A percentile compares a stretch with the other conserved stretches of the same genome.
phyloP scores from a whole-genome alignment of 2,329 filamentous ascomycete species.

The Venturia oleaginea region DNA sequence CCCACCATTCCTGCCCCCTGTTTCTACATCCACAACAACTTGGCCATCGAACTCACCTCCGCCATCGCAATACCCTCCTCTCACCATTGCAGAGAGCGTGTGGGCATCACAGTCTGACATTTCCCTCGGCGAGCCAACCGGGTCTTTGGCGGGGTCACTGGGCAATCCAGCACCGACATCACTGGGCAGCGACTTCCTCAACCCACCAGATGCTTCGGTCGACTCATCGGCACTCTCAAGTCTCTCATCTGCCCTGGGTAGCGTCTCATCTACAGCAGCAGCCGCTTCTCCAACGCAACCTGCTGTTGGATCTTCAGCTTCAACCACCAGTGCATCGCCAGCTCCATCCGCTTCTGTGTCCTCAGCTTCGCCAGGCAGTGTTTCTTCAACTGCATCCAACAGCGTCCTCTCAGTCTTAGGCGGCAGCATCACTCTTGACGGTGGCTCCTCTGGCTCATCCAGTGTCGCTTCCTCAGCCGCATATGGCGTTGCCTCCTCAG shows the following conservation, averaged over 20 bases:
- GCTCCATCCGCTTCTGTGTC: neutral
- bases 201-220: neutral
- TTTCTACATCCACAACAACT: slow-evolving; percentile 10
- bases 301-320: neutral
- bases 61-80: neutral
- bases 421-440: neutral
- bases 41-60: slow-evolving; percentile 5
- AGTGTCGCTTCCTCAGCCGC: neutral
- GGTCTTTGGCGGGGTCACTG: neutral
- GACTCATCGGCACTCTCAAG: neutral
- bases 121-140: neutral
- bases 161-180: neutral
- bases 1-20: neutral
- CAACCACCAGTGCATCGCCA: neutral
- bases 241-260: neutral
- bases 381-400: neutral
- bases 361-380: neutral
- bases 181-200: neutral
- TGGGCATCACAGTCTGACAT: neutral
- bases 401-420: neutral
- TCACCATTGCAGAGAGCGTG: neutral
- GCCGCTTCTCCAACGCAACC: neutral
- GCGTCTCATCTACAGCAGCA: neutral
- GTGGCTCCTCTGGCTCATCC: neutral
- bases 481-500: no score